A percentile compares a stretch with the other conserved stretches of the same genome.
Conservation (phyloP, 2,329 filamentous ascomycete species). For the Fusarium newnesense region DNA sequence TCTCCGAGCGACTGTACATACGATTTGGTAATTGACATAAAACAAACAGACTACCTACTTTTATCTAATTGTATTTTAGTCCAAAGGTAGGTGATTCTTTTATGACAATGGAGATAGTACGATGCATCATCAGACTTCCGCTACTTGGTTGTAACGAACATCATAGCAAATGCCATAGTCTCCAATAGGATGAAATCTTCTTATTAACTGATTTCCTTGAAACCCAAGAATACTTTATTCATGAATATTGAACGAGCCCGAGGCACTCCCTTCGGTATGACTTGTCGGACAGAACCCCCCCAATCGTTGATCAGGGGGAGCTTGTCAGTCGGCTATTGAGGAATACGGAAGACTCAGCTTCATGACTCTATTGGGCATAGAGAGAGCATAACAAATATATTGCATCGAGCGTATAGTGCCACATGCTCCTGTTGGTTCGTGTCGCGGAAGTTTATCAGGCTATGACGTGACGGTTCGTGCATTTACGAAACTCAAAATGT, state of each 20-base stretch:
- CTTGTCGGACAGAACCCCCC: not conserved
- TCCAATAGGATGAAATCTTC: too few relatives aligned
- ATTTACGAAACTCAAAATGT: not conserved
- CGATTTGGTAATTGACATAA: not conserved
- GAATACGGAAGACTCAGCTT: not conserved
- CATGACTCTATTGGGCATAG: fast-evolving
- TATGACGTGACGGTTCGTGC: fast-evolving
- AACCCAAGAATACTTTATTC: too few relatives aligned
- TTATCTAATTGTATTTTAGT: too few relatives aligned
- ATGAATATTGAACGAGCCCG: too few relatives aligned
- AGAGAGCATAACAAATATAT: not conserved
- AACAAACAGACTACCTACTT: fast-evolving
- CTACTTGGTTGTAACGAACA: too few relatives aligned
- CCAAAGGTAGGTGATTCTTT: too few relatives aligned
- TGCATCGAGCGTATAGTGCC: too few relatives aligned
- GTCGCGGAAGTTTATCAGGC: fast-evolving
- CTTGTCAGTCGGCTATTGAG: not conserved
- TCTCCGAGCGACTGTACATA: fast-evolving
- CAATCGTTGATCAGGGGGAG: not conserved
- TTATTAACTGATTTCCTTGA: too few relatives aligned
- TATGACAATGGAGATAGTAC: too few relatives aligned
- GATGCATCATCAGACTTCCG: too few relatives aligned
- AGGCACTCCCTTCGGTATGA: not conserved
- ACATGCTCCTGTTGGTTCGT: not conserved
- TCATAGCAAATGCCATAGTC: too few relatives aligned